Evolutionary conservation across 2,329 filamentous ascomycete species (phyloP).

Genomic region (Grosmannia serpens): DNA sequence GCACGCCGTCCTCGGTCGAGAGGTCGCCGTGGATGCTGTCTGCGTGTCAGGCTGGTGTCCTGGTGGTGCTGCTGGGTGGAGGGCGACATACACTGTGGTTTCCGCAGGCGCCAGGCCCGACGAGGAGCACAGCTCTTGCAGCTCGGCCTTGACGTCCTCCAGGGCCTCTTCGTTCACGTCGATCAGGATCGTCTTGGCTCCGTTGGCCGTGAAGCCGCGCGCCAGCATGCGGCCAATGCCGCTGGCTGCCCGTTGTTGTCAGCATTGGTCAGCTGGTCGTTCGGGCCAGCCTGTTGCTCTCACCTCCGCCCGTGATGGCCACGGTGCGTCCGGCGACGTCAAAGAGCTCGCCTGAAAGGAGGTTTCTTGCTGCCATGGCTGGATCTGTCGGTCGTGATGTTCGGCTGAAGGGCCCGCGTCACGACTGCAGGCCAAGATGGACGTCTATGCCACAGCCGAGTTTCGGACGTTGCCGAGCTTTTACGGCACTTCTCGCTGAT

Average conservation of each 20-base stretch:
- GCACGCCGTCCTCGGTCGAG: conserved; percentile 7
- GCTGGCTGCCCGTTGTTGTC: neutral
- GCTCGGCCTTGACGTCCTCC: neutral
- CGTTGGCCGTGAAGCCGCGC: conserved; percentile 11
- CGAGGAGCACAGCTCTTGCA: neutral
- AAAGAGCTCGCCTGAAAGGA: neutral
- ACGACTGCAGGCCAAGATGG: neutral
- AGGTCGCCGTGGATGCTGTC: conserved; percentile 7
- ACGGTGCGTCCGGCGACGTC: neutral
- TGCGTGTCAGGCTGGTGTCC: neutral
- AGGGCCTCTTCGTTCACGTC: conserved; percentile 11
- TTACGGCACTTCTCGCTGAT: neutral
- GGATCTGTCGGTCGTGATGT: neutral
- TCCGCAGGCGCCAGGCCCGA: neutral
- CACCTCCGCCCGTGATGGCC: neutral
- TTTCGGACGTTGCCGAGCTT: neutral
- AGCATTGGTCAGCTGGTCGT: no score
- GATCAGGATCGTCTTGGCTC: conserved; percentile 10
- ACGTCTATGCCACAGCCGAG: neutral
- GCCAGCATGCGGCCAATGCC: conserved; percentile 14
- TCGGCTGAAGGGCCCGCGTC: neutral
- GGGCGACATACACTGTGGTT: neutral
- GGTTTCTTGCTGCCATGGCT: neutral
- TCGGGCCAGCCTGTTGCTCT: neutral
- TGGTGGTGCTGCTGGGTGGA: neutral